These are phyloP conservation scores for Hysterium pulicare DNA, from an alignment of 2,329 filamentous ascomycete species.

Conservation along the genomic window DNA sequence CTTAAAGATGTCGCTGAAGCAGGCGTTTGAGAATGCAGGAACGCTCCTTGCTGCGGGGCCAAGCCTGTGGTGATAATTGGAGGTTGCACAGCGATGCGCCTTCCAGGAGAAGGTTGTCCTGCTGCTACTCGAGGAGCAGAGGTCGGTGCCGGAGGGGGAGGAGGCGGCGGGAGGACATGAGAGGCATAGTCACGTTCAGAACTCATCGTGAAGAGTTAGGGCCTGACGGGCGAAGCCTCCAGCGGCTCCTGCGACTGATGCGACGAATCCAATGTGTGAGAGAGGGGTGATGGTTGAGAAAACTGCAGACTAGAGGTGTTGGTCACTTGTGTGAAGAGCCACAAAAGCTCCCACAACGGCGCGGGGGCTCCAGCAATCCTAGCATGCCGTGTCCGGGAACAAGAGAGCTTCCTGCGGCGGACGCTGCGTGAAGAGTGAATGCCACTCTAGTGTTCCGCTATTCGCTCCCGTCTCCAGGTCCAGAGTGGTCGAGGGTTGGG, in stretches of 20 bases:
- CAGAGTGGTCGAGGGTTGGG: constrained; percentile 7
- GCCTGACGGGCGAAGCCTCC: constrained; percentile 27
- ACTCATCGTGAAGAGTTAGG: constrained; percentile 14
- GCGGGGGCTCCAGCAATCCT: constrained; percentile 13
- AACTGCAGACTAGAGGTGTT: constrained; percentile 6
- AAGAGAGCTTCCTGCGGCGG: constrained; percentile 3
- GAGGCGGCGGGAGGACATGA: constrained; percentile 19
- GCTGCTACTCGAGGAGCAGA: constrained; percentile 13
- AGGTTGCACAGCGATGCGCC: constrained; percentile 40
- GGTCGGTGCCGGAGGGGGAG: constrained; percentile 22
- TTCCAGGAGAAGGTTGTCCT: constrained; percentile 26
- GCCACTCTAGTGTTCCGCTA: constrained; percentile 3
- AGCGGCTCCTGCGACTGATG: constrained; percentile 29
- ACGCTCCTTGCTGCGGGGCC: constrained; percentile 32
- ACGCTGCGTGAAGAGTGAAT: constrained; percentile 7
- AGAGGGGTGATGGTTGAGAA: constrained; percentile 8
- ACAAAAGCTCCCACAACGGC: constrained; percentile 14
- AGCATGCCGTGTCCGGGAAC: constrained; percentile 11
- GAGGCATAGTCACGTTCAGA: constrained; percentile 21
- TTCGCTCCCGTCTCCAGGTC: constrained; percentile 12
- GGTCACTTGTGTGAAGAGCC: constrained; percentile 10
- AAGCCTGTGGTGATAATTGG: constrained; percentile 41
- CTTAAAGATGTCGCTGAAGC: constrained; percentile 36
- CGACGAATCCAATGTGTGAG: constrained; percentile 16
- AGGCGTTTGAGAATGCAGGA: constrained; percentile 38